Evolutionary conservation across 2,329 filamentous ascomycete genomes (phyloP).

Genomic region (Cercospora janseana): DNA sequence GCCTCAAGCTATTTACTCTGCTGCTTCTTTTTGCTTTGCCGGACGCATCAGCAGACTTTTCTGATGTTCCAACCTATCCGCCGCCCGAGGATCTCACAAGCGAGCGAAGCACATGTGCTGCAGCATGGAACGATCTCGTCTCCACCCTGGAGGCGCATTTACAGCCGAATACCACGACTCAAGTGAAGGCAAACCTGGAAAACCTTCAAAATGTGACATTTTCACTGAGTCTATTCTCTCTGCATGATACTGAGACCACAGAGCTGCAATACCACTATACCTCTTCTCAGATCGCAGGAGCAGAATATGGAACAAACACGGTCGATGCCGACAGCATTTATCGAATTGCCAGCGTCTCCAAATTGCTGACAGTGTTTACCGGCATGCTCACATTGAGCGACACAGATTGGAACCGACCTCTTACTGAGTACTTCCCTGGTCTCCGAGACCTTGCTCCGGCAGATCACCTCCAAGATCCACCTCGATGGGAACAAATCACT

Average conservation of each 20-base stretch:
- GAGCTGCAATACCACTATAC: constrained; percentile 15
- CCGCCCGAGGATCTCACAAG: background rate
- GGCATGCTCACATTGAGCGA: constrained; percentile 42
- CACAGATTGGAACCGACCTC: constrained; percentile 40
- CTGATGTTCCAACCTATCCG: background rate
- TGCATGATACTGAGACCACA: constrained; percentile 6
- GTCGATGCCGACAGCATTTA: constrained; percentile 20
- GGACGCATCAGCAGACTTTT: background rate
- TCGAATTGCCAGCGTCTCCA: constrained; percentile 25
- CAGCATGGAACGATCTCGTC: background rate
- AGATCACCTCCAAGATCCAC: background rate
- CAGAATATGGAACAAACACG: constrained; percentile 1
- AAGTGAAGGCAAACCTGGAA: background rate
- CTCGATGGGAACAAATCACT: constrained; percentile 49
- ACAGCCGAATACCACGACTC: background rate
- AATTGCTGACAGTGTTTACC: constrained; percentile 39
- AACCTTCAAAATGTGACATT: constrained; percentile 13
- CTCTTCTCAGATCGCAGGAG: constrained; percentile 1
- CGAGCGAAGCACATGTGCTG: background rate
- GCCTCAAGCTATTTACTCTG: background rate
- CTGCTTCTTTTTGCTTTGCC: background rate
- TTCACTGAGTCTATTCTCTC: constrained; percentile 14
- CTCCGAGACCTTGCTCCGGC: constrained; percentile 17
- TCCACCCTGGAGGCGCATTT: background rate
- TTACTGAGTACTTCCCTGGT: constrained; percentile 49